Base-by-base conservation (phyloP, 257 asterid species). In the Solanum peruvianum region DNA sequence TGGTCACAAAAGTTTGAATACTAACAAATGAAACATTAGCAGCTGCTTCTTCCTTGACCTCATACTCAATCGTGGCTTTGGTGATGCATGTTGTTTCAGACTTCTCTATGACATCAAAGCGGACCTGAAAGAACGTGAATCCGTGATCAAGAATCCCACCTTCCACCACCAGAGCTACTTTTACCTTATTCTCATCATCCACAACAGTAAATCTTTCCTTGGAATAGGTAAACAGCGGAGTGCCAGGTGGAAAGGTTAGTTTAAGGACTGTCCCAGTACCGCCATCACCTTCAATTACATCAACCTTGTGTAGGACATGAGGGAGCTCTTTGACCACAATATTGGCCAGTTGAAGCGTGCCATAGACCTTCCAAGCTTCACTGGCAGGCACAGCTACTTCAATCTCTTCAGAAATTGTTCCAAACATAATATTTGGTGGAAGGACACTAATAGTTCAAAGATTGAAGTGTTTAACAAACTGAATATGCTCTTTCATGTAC, bases 91-190 rank as follows among this genome's bases (percentile, higher is more conserved):
- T 86, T 23, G 66, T 80, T 9, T 88, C 91, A 37, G 71, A 94
- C 23, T 85, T 92, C 35, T 93, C 94, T 10, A 90, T 58, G 72
- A 95, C 82, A 88, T 93, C 92, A 5, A 94, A 83, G 10, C 93
- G 89, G 16, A 92, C 88, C 16, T 93, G 91, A 27, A 69, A 93
- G 8, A 89, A 87, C 0, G 86, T 91, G 86, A 94, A 92, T 1
- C 96, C 98, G 1, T 92, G 39, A 71, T 92, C 91, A 23, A 96
- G 90, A 86, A 52, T 89, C 60, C 98, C 96, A 13, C 98, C 98
- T 76, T 94, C 98, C 31, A 91, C 89, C 85, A 90, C 91, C 87
- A 91, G 93, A 20, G 92, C 39, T 45, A 83, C 93, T 89, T 93
- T 96, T 88, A 91, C 89, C 3, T 90, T 88, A 31, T 86, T 92